These are phyloP conservation scores for Cyclocybe aegerita DNA, from an alignment of 768 basidiomycete genomes.

Conservation along the genomic window DNA sequence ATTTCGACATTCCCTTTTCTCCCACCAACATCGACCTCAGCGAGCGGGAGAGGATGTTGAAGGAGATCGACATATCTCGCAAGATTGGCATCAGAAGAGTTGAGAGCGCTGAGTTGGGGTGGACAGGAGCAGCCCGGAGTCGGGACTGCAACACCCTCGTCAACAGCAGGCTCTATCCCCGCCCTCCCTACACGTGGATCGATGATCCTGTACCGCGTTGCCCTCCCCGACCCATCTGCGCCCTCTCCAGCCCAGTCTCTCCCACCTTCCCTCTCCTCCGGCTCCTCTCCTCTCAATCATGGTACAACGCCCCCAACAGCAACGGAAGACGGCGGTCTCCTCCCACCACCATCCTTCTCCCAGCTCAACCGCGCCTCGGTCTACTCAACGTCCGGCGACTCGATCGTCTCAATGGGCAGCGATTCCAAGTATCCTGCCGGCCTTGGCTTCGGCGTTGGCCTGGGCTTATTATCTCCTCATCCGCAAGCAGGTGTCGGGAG, in stretches of 20 bases:
- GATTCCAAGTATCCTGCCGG: constrained; percentile 31
- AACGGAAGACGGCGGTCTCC: neutral
- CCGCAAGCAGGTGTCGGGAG: constrained; percentile 5
- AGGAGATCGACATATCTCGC: too few species aligned
- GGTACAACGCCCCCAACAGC: neutral
- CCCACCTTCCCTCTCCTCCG: constrained; percentile 12
- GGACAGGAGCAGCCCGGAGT: too few species aligned
- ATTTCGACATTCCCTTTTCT: too few species aligned
- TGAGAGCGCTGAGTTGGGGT: too few species aligned
- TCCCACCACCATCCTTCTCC: constrained; percentile 2
- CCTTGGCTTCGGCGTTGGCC: neutral
- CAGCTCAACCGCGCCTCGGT: constrained; percentile 16
- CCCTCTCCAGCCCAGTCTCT: neutral
- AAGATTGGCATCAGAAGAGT: too few species aligned
- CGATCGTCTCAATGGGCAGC: constrained; percentile 22
- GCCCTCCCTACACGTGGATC: constrained; percentile 20
- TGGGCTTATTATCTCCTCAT: neutral
- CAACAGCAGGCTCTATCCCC: too few species aligned
- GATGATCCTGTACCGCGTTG: constrained; percentile 32
- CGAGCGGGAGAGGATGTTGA: too few species aligned
- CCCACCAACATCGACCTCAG: too few species aligned
- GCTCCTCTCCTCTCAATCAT: constrained; percentile 5
- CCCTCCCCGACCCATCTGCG: constrained; percentile 2
- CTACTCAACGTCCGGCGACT: constrained; percentile 27
- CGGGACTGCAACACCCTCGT: too few species aligned